Base-by-base conservation (phyloP, 2,329 filamentous ascomycete species). In the Neonectria magnoliae region DNA sequence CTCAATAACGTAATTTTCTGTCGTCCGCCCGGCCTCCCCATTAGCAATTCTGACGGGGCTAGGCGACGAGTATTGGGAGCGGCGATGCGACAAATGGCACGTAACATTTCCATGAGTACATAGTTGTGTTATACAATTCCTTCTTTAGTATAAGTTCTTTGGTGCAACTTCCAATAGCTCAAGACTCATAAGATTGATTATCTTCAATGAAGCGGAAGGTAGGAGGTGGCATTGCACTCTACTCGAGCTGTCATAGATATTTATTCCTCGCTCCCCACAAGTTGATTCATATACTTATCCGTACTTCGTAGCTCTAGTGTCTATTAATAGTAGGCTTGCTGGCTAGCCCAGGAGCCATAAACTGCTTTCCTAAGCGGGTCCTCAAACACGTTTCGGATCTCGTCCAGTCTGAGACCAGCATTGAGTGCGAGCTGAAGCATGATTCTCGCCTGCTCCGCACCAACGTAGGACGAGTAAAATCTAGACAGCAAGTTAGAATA, bases 361-460 rank as follows among this genome's bases (percentile, higher is more conserved):
- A 61, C 57, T 5, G 64, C 59, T 44, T 68, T 45, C n/a, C 61
- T 57, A 27, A 69, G 51, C 2, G 62, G 61, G 10, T 63, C 62
- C 58, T 78, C 74, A 22, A 78, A 77, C 44, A 77, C 52, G 10
- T 74, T 69, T 1, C 73, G 70, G 22, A 77, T 75, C 58, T 71
- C 60, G 5, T 75, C 71, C 5, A 79, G 57, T 38, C 44, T 63
- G 38, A 76, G 71, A 2, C 75, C 73, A 10, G 76, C 68, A 33
- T 70, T 70, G 18, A 78, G 63, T 2, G 76, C 72, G 8, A 78
- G 73, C 66, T 79, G 76, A 0, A 78, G 69, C 71, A 77, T 72
- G 11, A 77, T 71, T 5, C 74, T 68, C 6, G 72, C 72, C 58
- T 78, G 76, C n/a, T 76, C 74, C 6, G 62, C 74, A 1, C 72